Percentiles rank a stretch among this genome's conserved stretches.
Evolutionary conservation across 73 alveolate genomes (phyloP).

Genomic region (Tetrahymena malaccensis): DNA sequence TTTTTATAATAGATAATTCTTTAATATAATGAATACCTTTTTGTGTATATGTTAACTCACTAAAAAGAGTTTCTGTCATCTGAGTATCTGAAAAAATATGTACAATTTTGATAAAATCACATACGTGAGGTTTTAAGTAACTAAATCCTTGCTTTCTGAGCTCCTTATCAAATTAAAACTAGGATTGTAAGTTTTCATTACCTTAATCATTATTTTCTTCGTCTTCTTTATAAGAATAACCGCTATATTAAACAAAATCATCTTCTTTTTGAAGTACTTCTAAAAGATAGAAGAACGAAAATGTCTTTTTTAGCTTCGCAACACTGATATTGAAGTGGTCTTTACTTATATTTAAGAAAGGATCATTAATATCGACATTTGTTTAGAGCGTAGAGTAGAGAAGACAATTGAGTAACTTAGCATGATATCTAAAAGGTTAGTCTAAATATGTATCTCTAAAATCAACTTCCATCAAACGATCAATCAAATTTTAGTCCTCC

Average conservation of each 20-base stretch:
- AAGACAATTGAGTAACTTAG: constrained; percentile 13
- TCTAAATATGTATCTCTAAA: constrained; percentile 2
- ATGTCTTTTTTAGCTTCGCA: constrained; percentile 33
- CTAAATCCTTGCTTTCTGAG: constrained; percentile 9
- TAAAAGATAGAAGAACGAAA: background rate
- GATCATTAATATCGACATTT: background rate
- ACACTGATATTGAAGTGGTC: constrained; percentile 36
- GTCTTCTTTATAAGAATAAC: background rate
- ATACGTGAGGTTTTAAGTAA: background rate
- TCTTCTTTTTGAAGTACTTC: constrained; percentile 3
- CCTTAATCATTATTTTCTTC: background rate
- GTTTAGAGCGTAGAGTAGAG: constrained; percentile 20
- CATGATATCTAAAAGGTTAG: constrained; percentile 46
- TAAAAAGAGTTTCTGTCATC: background rate
- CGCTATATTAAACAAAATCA: background rate
- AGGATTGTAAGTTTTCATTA: background rate
- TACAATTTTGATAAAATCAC: background rate
- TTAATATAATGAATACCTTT: background rate
- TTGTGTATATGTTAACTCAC: background rate
- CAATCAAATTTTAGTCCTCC: background rate
- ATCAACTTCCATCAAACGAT: background rate
- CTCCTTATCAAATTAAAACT: background rate
- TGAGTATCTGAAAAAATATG: background rate
- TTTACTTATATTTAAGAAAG: background rate
- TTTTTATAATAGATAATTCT: background rate